Conservation (phyloP, 2,329 filamentous ascomycete species). For the Hypoxylon sp. region DNA sequence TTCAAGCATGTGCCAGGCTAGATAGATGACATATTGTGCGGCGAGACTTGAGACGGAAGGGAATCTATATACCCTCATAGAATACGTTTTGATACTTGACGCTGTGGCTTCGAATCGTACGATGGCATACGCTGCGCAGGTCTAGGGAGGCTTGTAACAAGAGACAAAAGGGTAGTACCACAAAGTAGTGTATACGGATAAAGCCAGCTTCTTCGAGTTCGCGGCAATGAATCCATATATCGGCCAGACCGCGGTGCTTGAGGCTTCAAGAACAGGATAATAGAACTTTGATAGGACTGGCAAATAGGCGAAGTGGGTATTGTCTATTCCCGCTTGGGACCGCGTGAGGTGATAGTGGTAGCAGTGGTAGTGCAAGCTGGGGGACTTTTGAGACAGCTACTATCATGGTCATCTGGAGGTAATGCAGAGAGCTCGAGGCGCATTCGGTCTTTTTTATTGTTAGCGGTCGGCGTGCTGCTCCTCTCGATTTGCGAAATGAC, state of each 20-base stretch:
- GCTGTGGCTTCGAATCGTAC: constrained; percentile 54
- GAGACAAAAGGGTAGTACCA: constrained; percentile 48
- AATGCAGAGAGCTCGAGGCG: constrained; percentile 47
- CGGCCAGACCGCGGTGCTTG: constrained; percentile 51
- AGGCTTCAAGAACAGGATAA: constrained; percentile 48
- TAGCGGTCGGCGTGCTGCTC: constrained; percentile 35
- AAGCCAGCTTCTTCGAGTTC: constrained; percentile 48
- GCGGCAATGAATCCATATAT: constrained; percentile 45
- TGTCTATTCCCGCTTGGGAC: constrained; percentile 51
- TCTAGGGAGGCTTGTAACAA: constrained; percentile 43
- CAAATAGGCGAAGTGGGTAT: constrained; percentile 46
- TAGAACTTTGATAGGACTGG: constrained; percentile 46
- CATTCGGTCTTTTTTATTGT: constrained; percentile 50
- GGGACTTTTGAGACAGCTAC: constrained; percentile 52
- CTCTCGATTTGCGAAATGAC: constrained; percentile 37
- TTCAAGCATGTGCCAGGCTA: constrained; percentile 29
- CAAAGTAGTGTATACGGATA: constrained; percentile 47
- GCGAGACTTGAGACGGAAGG: constrained; percentile 52
- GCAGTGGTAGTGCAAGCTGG: constrained; percentile 52
- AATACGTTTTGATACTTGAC: constrained; percentile 45
- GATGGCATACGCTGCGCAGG: constrained; percentile 49
- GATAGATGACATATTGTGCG: constrained; percentile 42
- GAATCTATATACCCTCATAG: constrained; percentile 57
- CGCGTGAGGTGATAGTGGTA: constrained; percentile 46
- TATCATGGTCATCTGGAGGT: constrained; percentile 48